Evolutionary conservation across 164 flowering plant species (phyloP), one percentile per base, ranked within the genome.

Genomic region (Pachysandra terminalis): DNA sequence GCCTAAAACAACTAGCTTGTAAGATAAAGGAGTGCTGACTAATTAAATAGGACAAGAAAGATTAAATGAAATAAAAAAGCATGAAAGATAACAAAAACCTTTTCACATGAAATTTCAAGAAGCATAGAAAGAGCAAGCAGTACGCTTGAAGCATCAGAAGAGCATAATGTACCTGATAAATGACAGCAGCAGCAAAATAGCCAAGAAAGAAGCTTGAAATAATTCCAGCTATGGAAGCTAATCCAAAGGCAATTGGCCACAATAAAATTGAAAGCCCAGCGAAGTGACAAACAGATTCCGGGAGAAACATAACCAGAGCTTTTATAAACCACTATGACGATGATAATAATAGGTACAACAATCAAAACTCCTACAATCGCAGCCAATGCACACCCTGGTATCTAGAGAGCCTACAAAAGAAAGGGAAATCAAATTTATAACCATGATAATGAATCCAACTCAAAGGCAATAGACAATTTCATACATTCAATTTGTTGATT

Each of bases 121-220:
- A 24, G 8, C 17, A 25, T 0, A 19, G 24, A 37, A 2, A 0
- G 25, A 28, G 14, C 19, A 56, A 49, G 22, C 12, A 24, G 56
- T 72, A 14, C 49, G 41, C n/a, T n/a, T n/a, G n/a, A n/a, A n/a
- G n/a, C n/a, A n/a, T n/a, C n/a, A n/a, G n/a, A n/a, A n/a, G n/a
- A n/a, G n/a, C n/a, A n/a, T n/a, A n/a, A 65, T 22, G 14, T 71
- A 79, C 85, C 85, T 75, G 78, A 75, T 82, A 79, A 27, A 78
- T 71, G 64, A 79, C 70, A 56, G 69, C 72, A n/a, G 78, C 79
- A 71, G 85, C 82, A 69, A 73, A 77, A 64, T 64, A 60, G 45
- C 82, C 85, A 37, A 82, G 66, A 17, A 67, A 65, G 56, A 82
- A 59, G 68, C 81, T 79, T 0, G 78, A 71, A 19, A n/a, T n/a